Evolutionary conservation across 2,329 filamentous ascomycete species (phyloP), one percentile per base, ranked within the genome.

Genomic region (Cyphellophora attinorum): DNA sequence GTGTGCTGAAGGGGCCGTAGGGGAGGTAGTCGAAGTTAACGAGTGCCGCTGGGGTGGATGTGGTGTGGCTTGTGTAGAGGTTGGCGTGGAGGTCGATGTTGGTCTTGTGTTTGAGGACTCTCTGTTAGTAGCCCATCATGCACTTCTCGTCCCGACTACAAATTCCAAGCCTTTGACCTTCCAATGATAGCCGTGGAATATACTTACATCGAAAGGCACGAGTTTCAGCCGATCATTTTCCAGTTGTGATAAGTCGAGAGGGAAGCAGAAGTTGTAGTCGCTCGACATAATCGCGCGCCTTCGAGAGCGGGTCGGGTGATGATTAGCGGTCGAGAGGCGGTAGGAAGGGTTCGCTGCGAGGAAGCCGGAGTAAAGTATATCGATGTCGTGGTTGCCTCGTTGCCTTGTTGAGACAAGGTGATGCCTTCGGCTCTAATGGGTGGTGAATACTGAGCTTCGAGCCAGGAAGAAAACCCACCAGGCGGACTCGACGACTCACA

Each of bases 161-260:
- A 11, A 11, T 11, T 18, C 13, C 8, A 10, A 6, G 10, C 6
- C 10, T 19, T 32, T 17, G 6, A 12, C 15, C 30, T 15, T 19
- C 8, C 13, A 11, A 19, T 10, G 19, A n/a, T 15, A 8, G 11
- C 13, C 16, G 4, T 30, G 16, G 12, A 19, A 21, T 19, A 6
- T 14, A 16, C 37, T 19, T 11, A 33, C 29, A 23, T 40, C 34
- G 14, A 37, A 17, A 5, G 38, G 38, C 5, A 40, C 19, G 8
- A 40, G 23, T 18, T 27, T 40, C 6, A 40, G 19, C 6, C 38
- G 19, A 10, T 25, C 28, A 17, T 37, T 40, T 21, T 40, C 14
- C 14, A 40, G 30, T 16, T 21, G 28, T 6, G 18, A 21, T 4
- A 37, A 15, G 13, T 40, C 29, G 15, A 40, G 16, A 11, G 38